Evolutionary conservation across 2,329 filamentous ascomycete genomes (phyloP), one percentile per base, ranked within the genome.

Genomic region (Fusarium falciforme): DNA sequence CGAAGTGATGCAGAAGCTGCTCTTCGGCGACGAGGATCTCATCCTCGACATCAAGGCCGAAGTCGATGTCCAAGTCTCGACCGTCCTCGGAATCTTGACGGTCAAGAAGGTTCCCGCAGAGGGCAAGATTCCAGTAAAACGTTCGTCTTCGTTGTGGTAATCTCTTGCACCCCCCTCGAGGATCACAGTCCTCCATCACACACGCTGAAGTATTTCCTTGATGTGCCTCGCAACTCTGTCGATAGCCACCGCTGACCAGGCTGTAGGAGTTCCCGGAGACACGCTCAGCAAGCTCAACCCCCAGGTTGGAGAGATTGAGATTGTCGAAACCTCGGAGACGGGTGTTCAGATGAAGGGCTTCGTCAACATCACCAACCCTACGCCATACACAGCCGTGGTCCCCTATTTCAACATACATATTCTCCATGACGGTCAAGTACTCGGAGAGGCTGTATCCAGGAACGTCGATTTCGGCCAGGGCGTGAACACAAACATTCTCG

Each of bases 341-440:
- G 93, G 93, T 5, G 86, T 98, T 55, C 90, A 89, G 22, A 84
- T 98, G 38, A 87, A 91, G 78, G 93, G 93, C 16, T 84, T 86
- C 42, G 87, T 97, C 78, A 97, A 96, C 79, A 88, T 98, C 69
- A 97, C 94, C 5, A 99, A 99, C 79, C 95, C 96, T 2, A 97
- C 95, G 0, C 89, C 92, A 5, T 98, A 98, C 81, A 92, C 93
- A 6, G 95, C 94, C 5, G 87, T 86, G 3, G 87, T 98, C n/a
- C 96, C 96, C 2, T 96, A 91, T 71, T 83, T 94, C 72, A 95
- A 93, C 79, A 88, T 97, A 49, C 90, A 95, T 71, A 84, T 98
- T 47, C 81, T 93, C 33, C 91, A 90, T 77, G 95, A 97, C 77
- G 90, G 88, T 12, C 92, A 92, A 0, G 81, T 93, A 9, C 85